These are phyloP conservation scores for Hypomyces rosellus DNA, from an alignment of 2,329 filamentous ascomycete genomes.

Conservation along the genomic window DNA sequence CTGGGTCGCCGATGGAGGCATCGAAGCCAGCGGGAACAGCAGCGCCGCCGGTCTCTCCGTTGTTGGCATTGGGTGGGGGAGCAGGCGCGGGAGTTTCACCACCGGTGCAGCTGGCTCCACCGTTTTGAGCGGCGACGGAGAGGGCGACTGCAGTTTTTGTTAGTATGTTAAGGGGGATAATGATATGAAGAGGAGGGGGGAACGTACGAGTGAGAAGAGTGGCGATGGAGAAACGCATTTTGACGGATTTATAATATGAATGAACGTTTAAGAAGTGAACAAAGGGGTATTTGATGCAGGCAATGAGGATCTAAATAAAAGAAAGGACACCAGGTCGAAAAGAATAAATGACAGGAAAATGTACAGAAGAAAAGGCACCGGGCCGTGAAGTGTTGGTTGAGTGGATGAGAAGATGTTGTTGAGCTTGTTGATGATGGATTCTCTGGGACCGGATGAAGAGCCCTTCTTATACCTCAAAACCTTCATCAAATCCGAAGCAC, in stretches of 20 bases:
- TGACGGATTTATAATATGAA: not conserved
- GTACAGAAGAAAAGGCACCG: not conserved
- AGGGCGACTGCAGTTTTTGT: not conserved
- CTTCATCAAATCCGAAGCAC: too few relatives aligned
- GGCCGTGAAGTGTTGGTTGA: not conserved
- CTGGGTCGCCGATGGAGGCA: slow-evolving; percentile 14
- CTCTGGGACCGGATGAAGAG: too few relatives aligned
- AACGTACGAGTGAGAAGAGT: not conserved
- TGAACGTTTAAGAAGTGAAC: not conserved
- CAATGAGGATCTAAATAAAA: too few relatives aligned
- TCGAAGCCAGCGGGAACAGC: slow-evolving; percentile 7
- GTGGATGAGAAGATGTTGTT: not conserved
- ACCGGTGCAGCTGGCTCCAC: not conserved
- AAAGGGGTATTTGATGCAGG: not conserved
- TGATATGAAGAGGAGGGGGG: not conserved
- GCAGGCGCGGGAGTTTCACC: not conserved
- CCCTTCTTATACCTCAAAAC: too few relatives aligned
- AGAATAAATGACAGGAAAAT: not conserved
- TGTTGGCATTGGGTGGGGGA: not conserved
- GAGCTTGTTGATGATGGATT: too few relatives aligned
- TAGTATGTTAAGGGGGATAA: not conserved
- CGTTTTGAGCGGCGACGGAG: not conserved
- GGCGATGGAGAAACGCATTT: not conserved
- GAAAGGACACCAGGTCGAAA: too few relatives aligned
- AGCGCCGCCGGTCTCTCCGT: not conserved